Base-by-base conservation (phyloP, 106 monocot species). In the Phalaenopsis equestris region DNA sequence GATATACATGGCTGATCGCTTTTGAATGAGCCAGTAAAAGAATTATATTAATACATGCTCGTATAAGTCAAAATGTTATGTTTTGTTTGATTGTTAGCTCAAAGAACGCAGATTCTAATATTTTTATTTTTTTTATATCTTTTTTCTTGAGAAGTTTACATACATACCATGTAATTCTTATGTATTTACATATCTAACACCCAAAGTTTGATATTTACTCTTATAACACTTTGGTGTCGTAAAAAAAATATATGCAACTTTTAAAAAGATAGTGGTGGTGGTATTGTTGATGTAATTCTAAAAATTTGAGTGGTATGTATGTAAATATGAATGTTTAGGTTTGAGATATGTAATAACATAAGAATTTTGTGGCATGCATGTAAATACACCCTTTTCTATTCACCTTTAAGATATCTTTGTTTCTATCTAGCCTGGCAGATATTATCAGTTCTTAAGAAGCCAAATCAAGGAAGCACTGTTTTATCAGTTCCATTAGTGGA, bases 381-480 rank as follows among this genome's bases (percentile, higher is more conserved):
- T 30, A 30, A 30, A 30, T 30, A 30, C 30, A 45, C 43, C 3
- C 6, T 45, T 45, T 45, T 3, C 3, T 17, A 43, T 43, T 74
- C 37, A 74, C 4, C 4, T 76, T n/a, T 49, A 76, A 48, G 24
- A 11, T 76, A 30, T 49, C 3, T 5, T 75, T 48, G 48, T 76
- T 76, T 49, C 39, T 76, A 49, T 76, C 49, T 49, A 76, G 76
- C 48, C 8, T 30, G 46, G n/a, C 76, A 76, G 46, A 49, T 76
- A 49, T 30, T 76, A 41, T 76, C 76, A 49, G 46, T 76, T 49
- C 49, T 76, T 49, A 76, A 49, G 24, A 76, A 24, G 30, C 76
- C 49, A 18, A 48, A 24, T 76, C 48, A 76, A 30, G 76, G 42
- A 9, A 76, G 24, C 24, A 11, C 24, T 49, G 19, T 42, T 38